Conservation (phyloP, 148 eudicot species). For the Cornus florida region DNA sequence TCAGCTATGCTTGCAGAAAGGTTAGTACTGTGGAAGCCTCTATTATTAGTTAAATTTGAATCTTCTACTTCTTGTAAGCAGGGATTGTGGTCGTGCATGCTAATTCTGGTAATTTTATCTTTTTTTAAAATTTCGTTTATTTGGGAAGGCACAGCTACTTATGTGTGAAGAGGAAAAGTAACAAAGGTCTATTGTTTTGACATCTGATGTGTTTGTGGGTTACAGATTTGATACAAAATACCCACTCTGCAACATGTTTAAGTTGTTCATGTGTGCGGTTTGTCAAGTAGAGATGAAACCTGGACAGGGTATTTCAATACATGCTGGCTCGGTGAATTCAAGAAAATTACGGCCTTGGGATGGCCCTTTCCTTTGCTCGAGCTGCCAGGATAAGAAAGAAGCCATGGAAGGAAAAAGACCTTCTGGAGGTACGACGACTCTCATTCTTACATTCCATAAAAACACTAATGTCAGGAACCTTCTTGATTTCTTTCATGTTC, state of each 20-base stretch:
- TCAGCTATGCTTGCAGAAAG: slow-evolving; percentile 90
- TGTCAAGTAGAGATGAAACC: slow-evolving; percentile 96
- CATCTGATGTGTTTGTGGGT: neutral
- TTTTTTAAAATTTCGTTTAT: too few relatives aligned
- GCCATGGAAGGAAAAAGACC: slow-evolving; percentile 99
- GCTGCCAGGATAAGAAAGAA: slow-evolving; percentile 93
- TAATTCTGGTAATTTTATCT: too few relatives aligned
- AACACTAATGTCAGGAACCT: neutral
- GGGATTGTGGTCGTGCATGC: neutral
- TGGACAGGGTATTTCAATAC: slow-evolving; percentile 91
- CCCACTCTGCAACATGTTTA: slow-evolving; percentile 95
- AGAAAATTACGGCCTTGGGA: slow-evolving; percentile 89
- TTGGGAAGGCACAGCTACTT: neutral
- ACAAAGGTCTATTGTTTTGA: neutral
- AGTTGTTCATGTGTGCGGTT: slow-evolving; percentile 92
- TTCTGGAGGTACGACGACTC: slow-evolving; percentile 62
- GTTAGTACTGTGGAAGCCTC: slow-evolving; percentile 25
- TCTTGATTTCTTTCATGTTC: slow-evolving; percentile 5
- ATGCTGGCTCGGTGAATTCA: slow-evolving; percentile 44
- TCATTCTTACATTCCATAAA: neutral
- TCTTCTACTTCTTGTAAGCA: neutral
- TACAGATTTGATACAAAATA: slow-evolving; percentile 87
- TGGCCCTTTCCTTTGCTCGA: slow-evolving; percentile 90
- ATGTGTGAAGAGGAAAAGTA: too few relatives aligned
- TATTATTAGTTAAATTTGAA: neutral